Percentiles rank a stretch among this genome's conserved stretches.
Evolutionary conservation across 192 early-diverging fungal genomes (phyloP).

Genomic region (Entrophospora sp.): DNA sequence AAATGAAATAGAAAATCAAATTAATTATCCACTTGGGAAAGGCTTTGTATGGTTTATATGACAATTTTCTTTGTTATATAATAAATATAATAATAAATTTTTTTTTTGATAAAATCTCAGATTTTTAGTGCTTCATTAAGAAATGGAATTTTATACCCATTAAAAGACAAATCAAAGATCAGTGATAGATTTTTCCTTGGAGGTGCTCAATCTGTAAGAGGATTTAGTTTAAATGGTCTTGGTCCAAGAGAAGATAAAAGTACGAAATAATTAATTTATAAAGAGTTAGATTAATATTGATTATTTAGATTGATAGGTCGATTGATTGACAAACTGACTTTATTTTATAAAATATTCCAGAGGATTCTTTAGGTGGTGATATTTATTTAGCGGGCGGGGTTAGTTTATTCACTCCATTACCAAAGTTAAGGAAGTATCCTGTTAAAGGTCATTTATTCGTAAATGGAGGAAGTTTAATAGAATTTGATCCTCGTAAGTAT

Average conservation of each 20-base stretch:
- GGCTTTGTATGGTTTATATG: conserved; percentile 42
- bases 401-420: conserved; percentile 75
- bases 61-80: not conserved
- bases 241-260: conserved; percentile 78
- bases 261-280: conserved; percentile 22
- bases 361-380: conserved; percentile 86
- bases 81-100: not conserved
- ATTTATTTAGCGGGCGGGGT: conserved; percentile 69
- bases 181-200: conserved; percentile 86
- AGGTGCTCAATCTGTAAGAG: conserved; percentile 76
- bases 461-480: conserved; percentile 73
- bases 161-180: conserved; percentile 50
- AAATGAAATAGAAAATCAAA: conserved; percentile 60
- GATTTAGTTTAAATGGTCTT: conserved; percentile 80
- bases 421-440: conserved; percentile 50
- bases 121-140: conserved; percentile 33
- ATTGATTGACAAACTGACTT: not conserved
- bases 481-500: conserved; percentile 38
- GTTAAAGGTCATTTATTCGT: conserved; percentile 79
- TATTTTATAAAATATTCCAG: conserved; percentile 17
- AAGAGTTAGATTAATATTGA: not conserved
- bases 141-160: conserved; percentile 58
- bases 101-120: conserved; percentile 16
- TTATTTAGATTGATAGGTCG: not conserved
- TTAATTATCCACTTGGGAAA: conserved; percentile 39